Evolutionary conservation across 768 basidiomycete species (phyloP), one percentile per base, ranked within the genome.

Genomic region (Candolleomyces efflorescens): DNA sequence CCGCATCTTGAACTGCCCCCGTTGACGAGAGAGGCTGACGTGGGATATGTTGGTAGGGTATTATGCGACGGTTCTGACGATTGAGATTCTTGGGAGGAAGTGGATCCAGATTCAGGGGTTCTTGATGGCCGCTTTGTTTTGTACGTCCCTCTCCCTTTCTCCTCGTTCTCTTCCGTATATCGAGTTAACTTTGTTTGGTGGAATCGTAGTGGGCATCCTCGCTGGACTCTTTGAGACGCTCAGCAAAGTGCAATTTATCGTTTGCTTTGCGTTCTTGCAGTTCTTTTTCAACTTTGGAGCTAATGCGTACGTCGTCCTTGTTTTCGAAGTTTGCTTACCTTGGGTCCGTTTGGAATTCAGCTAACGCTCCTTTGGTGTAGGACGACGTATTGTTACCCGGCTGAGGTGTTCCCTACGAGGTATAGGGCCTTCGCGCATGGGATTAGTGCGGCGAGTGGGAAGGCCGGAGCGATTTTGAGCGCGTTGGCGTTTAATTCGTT

Each of bases 241-340:
- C 13, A 75, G 79, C 65, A 83, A 77, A 10, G 75, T 76, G 0
- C 73, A 81, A 3, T 90, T 91, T 73, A 81, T 91, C 59, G 85
- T 87, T 57, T 81, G 79, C 72, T 92, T 92, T 66, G 78, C 88
- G 0, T 71, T 91, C 62, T 72, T 90, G 22, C 87, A 88, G 76
- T 89, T 89, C 75, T 89, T 90, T 78, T 90, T 90, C 78, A 90
- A 90, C 73, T 91, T 89, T 64, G 89, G 89, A 18, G 85, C 87
- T 3, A 90, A 89, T 84, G 81, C 54, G 79, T 83, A 64, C 53
- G 71, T 64, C 0, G 55, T 22, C 27, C 24, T 12, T 22, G n/a
- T 49, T 39, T 17, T 23, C n/a, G n/a, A n/a, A n/a, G n/a, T n/a
- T n/a, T n/a, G n/a, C n/a, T n/a, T n/a, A n/a, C n/a, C n/a, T n/a